These are phyloP conservation scores for Lepiota subincarnata DNA, from an alignment of 768 basidiomycete species.

Conservation along the genomic window DNA sequence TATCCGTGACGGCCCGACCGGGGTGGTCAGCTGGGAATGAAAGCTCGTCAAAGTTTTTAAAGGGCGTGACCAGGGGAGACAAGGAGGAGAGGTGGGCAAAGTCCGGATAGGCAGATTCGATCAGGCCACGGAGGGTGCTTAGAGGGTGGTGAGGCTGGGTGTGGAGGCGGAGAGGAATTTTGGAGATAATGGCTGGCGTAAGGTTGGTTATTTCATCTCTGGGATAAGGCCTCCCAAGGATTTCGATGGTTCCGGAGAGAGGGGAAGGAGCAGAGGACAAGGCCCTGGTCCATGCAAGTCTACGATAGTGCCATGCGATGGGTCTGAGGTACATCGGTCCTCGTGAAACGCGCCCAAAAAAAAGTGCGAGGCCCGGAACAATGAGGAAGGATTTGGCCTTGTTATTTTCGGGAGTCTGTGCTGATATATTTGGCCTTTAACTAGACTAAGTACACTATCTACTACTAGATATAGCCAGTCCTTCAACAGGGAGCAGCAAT, in stretches of 20 bases:
- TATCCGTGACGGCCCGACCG: constrained; percentile 84
- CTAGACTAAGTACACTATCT: constrained; percentile 36
- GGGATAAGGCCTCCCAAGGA: constrained; percentile 65
- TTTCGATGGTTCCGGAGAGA: constrained; percentile 29
- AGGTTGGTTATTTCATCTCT: constrained; percentile 83
- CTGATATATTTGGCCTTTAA: constrained; percentile 14
- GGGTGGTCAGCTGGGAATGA: constrained; percentile 94
- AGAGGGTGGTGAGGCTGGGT: constrained; percentile 78
- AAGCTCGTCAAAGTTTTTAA: constrained; percentile 94
- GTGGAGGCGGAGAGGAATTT: constrained; percentile 74
- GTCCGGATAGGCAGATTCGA: constrained; percentile 79
- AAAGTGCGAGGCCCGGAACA: background rate
- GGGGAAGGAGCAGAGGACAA: constrained; percentile 6
- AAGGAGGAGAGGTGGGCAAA: constrained; percentile 73
- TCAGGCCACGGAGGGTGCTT: constrained; percentile 74
- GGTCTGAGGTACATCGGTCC: background rate
- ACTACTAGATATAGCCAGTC: constrained; percentile 22
- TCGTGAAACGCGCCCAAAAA: background rate
- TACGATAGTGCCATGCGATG: background rate
- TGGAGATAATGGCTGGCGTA: constrained; percentile 79
- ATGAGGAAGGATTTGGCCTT: background rate
- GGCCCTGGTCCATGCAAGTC: background rate
- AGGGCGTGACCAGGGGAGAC: constrained; percentile 86
- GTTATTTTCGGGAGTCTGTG: constrained; percentile 5
- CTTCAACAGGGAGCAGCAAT: constrained; percentile 13